Conservation (phyloP, 1,284 basidiomycete genomes). For the Exobasidium cylindrosporum region DNA sequence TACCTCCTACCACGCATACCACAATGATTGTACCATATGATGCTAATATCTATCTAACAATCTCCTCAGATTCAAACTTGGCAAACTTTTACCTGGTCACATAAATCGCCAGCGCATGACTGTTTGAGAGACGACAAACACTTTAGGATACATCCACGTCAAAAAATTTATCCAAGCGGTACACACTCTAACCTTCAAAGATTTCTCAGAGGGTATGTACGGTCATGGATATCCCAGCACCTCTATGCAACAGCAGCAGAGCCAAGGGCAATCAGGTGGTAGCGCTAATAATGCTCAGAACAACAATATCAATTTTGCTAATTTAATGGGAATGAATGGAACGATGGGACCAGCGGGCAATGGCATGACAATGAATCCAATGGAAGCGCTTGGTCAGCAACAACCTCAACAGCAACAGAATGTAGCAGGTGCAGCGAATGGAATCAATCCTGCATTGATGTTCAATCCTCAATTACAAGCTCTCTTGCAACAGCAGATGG, state of each 20-base stretch:
- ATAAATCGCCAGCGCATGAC: too few species aligned
- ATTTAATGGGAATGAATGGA: neutral
- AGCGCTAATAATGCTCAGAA: neutral
- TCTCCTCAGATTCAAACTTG: too few species aligned
- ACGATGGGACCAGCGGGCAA: neutral
- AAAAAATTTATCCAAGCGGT: constrained; percentile 1
- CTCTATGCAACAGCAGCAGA: neutral
- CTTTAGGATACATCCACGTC: too few species aligned
- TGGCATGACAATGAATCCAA: neutral
- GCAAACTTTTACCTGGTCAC: too few species aligned
- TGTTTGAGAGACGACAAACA: too few species aligned
- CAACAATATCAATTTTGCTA: neutral
- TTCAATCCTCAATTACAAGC: constrained; percentile 14
- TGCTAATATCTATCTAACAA: too few species aligned
- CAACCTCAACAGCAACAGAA: constrained; percentile 8
- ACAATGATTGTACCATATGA: too few species aligned
- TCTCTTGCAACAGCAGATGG: constrained; percentile 8
- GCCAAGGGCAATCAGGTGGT: neutral
- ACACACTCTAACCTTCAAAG: too few species aligned
- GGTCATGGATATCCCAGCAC: neutral
- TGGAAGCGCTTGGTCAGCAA: constrained; percentile 1
- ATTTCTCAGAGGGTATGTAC: neutral
- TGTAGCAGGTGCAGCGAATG: neutral
- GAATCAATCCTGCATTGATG: neutral
- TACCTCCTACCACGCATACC: too few species aligned